Conservation (phyloP, 306 rosid genomes). For the Begonia masoniana region DNA sequence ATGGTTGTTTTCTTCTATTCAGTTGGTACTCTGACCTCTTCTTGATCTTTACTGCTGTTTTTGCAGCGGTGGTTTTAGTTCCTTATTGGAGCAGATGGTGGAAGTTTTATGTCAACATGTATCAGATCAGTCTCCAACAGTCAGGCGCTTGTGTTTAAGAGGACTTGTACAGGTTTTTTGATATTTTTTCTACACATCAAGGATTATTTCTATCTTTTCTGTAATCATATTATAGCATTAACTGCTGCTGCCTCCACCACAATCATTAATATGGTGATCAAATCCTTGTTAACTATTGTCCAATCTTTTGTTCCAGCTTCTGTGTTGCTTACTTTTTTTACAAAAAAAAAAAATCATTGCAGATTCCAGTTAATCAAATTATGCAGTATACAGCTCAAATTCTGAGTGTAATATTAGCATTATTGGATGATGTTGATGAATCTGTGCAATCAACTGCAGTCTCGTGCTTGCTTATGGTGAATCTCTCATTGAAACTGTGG, state of each 20-base stretch:
- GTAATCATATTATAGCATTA: no score
- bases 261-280: no score
- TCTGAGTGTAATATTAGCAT: constrained; percentile 81
- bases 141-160: constrained; percentile 83
- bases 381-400: constrained; percentile 64
- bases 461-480: constrained; percentile 78
- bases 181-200: no score
- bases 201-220: no score
- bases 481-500: neutral
- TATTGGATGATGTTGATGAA: constrained; percentile 84
- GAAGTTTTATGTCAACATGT: constrained; percentile 79
- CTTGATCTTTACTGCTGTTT: constrained; percentile 14
- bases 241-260: no score
- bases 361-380: constrained; percentile 75
- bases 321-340: constrained; percentile 2
- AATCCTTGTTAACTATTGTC: neutral
- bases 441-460: constrained; percentile 90
- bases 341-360: constrained; percentile 13
- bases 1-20: constrained; percentile 2
- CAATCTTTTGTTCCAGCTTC: neutral
- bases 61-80: constrained; percentile 59
- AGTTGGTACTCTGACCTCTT: constrained; percentile 10
- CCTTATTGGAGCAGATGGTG: constrained; percentile 79
- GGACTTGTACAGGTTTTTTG: constrained; percentile 76
- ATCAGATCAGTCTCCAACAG: constrained; percentile 83